These are phyloP conservation scores for Clavispora asparagi DNA, from an alignment of 805 yeast genomes.

Conservation along the genomic window DNA sequence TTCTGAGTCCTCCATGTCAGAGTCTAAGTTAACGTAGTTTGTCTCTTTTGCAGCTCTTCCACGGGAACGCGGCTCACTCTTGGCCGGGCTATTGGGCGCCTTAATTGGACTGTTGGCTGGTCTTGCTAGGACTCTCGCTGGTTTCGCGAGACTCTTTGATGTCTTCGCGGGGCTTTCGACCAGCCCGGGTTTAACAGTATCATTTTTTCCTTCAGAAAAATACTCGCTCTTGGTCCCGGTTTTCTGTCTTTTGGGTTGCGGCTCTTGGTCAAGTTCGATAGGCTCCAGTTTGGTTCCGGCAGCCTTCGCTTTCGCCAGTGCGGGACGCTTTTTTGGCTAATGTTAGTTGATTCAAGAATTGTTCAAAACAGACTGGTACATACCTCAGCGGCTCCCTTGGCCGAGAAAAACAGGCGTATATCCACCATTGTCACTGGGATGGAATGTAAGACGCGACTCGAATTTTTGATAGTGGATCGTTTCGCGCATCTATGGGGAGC, in stretches of 20 bases:
- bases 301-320: not conserved
- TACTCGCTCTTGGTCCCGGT: constrained; percentile 8
- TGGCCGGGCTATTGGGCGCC: not conserved
- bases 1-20: constrained; percentile 19
- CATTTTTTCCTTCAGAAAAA: not conserved
- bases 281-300: constrained; percentile 1
- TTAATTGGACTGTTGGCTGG: not conserved
- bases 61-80: not conserved
- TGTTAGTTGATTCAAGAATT: not conserved
- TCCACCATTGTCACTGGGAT: constrained; percentile 11
- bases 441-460: constrained; percentile 1
- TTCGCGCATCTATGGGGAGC: not conserved
- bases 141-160: not conserved
- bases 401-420: constrained; percentile 16
- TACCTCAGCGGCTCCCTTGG: constrained; percentile 5
- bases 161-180: not conserved
- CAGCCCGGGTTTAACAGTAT: not conserved
- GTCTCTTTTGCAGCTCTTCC: constrained; percentile 2
- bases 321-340: not conserved
- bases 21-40: constrained; percentile 12
- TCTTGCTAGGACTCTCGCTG: no score
- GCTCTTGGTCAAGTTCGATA: constrained; percentile 1
- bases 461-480: not conserved
- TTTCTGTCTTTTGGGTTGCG: constrained; percentile 5
- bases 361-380: constrained; percentile 1